Conservation (phyloP, 352 stramenopile genomes). For the Pythium utonaiense region DNA sequence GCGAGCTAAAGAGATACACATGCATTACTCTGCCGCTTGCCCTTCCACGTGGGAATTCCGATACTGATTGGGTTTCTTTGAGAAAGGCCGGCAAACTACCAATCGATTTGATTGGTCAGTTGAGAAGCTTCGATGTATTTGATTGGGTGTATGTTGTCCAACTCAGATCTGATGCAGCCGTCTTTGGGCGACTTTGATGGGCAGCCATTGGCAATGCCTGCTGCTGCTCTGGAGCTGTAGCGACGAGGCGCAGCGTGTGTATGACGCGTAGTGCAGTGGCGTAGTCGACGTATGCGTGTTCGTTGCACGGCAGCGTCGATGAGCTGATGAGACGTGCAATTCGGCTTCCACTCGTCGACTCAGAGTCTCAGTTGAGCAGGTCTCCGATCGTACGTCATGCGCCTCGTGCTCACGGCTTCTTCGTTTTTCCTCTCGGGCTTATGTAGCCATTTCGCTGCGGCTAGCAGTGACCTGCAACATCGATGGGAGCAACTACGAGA, state of each 20-base stretch:
- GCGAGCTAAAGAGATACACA: too few relatives aligned
- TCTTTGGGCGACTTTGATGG: background rate
- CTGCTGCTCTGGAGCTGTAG: background rate
- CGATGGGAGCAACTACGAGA: conserved; percentile 6
- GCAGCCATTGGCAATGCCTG: background rate
- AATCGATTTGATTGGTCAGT: background rate
- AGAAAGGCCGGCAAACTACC: background rate
- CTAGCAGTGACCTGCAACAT: background rate
- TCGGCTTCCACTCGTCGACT: background rate
- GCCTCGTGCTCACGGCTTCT: too few relatives aligned
- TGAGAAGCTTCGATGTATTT: too few relatives aligned
- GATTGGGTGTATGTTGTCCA: background rate
- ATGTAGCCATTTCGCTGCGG: background rate
- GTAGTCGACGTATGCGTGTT: background rate
- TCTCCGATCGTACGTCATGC: background rate
- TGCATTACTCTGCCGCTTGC: background rate
- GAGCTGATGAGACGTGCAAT: background rate
- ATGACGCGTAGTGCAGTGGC: background rate
- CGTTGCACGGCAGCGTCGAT: background rate
- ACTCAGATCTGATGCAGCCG: background rate
- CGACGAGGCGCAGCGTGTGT: background rate
- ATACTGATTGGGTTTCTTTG: background rate
- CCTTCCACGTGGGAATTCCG: background rate
- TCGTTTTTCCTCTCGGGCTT: too few relatives aligned
- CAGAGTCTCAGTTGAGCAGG: background rate